phyloP scores from a whole-genome alignment of 495 filamentous ascomycete genomes.

The Aspergillus kassunensis region DNA sequence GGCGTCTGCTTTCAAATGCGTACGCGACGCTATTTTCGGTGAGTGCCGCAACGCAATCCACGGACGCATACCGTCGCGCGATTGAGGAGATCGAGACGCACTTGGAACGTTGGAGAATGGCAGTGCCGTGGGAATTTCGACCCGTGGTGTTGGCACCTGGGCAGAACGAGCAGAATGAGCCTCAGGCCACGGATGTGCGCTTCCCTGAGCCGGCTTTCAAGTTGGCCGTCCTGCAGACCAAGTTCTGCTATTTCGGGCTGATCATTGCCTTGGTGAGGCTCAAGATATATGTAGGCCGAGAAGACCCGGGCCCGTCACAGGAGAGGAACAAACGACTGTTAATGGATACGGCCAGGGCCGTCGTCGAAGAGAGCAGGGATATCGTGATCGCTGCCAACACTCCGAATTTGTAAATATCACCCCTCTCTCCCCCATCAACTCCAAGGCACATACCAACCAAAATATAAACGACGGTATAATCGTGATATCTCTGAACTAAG shows the following conservation, averaged over 20 bases:
- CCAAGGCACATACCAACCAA: too few relatives aligned
- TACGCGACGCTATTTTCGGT: slow-evolving; percentile 28
- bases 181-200: too few relatives aligned
- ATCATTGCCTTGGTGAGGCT: slow-evolving; percentile 23
- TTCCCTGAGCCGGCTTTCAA: not conserved
- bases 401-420: slow-evolving; percentile 29
- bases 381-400: slow-evolving; percentile 25
- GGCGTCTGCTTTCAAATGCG: slow-evolving; percentile 25
- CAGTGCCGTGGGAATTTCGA: slow-evolving; percentile 22
- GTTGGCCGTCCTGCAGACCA: not conserved
- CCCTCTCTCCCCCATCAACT: too few relatives aligned
- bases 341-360: slow-evolving; percentile 3
- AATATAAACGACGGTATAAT: too few relatives aligned
- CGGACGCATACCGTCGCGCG: slow-evolving; percentile 10
- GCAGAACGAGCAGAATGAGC: too few relatives aligned
- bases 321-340: slow-evolving; percentile 13
- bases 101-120: slow-evolving; percentile 26
- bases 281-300: slow-evolving; percentile 16
- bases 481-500: too few relatives aligned
- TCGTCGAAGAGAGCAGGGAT: slow-evolving; percentile 24
- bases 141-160: too few relatives aligned
- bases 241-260: slow-evolving; percentile 23
- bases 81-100: slow-evolving; percentile 19
- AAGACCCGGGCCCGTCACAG: too few relatives aligned
- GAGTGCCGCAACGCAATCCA: slow-evolving; percentile 18